Evolutionary conservation across 192 early-diverging fungal genomes (phyloP), one percentile per base, ranked within the genome.

Genomic region (Pilaira anomala): DNA sequence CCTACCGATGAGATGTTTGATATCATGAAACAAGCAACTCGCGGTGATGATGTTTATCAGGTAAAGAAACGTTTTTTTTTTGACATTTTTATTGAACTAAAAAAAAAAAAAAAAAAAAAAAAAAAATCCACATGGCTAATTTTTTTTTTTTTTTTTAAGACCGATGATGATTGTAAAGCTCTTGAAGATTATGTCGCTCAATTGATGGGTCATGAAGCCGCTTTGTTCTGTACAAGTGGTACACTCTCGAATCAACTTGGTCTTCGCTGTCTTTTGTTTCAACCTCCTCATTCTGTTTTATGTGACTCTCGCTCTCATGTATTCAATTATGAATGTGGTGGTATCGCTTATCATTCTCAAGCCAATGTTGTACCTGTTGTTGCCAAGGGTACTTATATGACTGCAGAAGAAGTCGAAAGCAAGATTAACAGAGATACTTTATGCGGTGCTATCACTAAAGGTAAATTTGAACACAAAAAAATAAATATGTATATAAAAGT

Each of bases 211-310:
- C 84, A 95, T 42, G 86, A 93, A 68, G 85, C 89, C 2, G 90
- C 86, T 21, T 73, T 96, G 14, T 96, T 96, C 68, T 88, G 88
- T 52, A 75, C 84, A 0, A 85, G 85, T 3, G 92, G 89, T 8
- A 95, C 92, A 3, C 91, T 95, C 91, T 71, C 83, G 66, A 91
- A 91, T 70, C 88, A 95, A 71, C 59, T 96, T 26, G 94, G 86
- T 18, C 80, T 94, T 45, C 83, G 91, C 41, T 72, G 83, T 0
- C 89, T 93, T 44, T 69, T 98, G 16, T 56, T 63, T 30, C 73
- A 80, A 49, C 93, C 93, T 40, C 96, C 96, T 0, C 85, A 92
- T 46, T 88, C 87, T 0, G 80, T 95, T 3, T 52, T 96, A 7
- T 80, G 78, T 53, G 94, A 98, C 62, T 55, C 67, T 41, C 78